Evolutionary conservation across 1,139 yeast species (phyloP).

Genomic region (Pichia sp.): DNA sequence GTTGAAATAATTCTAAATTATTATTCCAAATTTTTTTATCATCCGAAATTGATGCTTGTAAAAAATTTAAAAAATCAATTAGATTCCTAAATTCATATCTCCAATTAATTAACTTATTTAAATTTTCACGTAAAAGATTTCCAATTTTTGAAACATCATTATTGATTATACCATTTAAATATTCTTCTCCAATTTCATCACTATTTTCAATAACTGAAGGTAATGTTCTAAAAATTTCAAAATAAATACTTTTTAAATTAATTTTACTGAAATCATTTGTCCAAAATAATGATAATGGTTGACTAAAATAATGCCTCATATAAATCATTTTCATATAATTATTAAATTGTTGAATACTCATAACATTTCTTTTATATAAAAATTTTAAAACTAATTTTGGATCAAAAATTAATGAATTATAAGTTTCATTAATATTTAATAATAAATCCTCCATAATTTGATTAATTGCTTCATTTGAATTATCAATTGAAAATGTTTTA

Average conservation of each 20-base stretch:
- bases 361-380: constrained; percentile 20
- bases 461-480: constrained; percentile 41
- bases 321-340: constrained; percentile 57
- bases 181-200: constrained; percentile 10
- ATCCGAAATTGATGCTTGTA: constrained; percentile 23
- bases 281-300: constrained; percentile 50
- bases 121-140: constrained; percentile 20
- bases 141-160: constrained; percentile 20
- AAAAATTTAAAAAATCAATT: constrained; percentile 25
- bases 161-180: constrained; percentile 15
- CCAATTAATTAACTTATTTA: constrained; percentile 27
- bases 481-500: constrained; percentile 34
- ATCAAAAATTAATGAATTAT: constrained; percentile 28
- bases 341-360: constrained; percentile 33
- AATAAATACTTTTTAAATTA: constrained; percentile 31
- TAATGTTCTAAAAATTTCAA: constrained; percentile 37
- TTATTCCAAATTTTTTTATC: constrained; percentile 22
- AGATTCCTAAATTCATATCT: constrained; percentile 24
- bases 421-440: constrained; percentile 31
- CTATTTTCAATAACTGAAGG: constrained; percentile 39
- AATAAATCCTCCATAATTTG: constrained; percentile 30
- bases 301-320: constrained; percentile 67
- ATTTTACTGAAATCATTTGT: constrained; percentile 33
- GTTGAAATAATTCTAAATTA: constrained; percentile 25
- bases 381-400: constrained; percentile 25